Conservation (phyloP, 352 stramenopile species). For the Globisporangium ultimum region DNA sequence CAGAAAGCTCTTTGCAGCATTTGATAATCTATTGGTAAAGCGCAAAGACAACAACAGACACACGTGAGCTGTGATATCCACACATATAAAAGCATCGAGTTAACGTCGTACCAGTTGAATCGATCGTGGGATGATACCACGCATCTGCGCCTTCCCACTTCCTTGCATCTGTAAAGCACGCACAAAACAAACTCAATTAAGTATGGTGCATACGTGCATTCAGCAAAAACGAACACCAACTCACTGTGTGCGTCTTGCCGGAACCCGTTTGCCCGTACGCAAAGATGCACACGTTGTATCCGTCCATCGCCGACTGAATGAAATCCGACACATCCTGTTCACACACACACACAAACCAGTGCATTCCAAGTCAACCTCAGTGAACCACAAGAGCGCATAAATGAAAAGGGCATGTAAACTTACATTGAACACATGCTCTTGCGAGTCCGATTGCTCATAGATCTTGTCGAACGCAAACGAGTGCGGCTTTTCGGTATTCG, state of each 20-base stretch:
- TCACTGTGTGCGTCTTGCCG: constrained; percentile 96
- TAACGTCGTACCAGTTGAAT: constrained; percentile 75
- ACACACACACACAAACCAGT: constrained; percentile 1
- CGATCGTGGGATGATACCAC: constrained; percentile 97
- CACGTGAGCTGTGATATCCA: background rate
- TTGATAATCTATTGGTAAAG: constrained; percentile 56
- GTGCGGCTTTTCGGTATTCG: constrained; percentile 65
- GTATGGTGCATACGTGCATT: background rate
- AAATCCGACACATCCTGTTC: constrained; percentile 80
- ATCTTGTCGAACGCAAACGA: constrained; percentile 98
- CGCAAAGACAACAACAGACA: background rate
- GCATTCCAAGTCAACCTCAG: constrained; percentile 13
- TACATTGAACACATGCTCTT: constrained; percentile 93
- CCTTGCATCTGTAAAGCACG: constrained; percentile 91
- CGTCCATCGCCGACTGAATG: constrained; percentile 93
- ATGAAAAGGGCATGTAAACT: background rate
- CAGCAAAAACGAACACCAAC: background rate
- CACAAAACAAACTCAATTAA: too few relatives aligned
- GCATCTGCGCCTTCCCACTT: constrained; percentile 93
- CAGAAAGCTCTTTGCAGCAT: constrained; percentile 57
- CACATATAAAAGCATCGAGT: background rate
- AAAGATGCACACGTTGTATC: constrained; percentile 99
- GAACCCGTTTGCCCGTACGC: constrained; percentile 97
- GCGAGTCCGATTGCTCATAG: constrained; percentile 93
- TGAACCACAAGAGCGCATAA: background rate